Base-by-base conservation (phyloP, 768 basidiomycete species). In the Lepiota brunneoincarnata region DNA sequence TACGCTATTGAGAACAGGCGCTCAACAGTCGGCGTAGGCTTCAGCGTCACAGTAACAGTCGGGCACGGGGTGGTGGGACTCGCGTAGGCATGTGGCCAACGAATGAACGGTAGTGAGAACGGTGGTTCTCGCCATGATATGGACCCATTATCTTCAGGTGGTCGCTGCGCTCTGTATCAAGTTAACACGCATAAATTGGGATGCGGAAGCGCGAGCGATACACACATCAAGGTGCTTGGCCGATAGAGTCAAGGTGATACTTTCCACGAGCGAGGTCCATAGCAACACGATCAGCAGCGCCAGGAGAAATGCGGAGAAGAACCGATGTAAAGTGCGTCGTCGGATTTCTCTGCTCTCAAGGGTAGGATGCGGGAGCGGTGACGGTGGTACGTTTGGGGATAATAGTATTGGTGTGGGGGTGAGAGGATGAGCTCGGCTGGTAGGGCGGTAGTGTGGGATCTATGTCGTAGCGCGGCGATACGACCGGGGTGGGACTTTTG, bases 231-330 rank as follows among this genome's bases (percentile, higher is more conserved):
- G 7, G 31, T 31, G 11, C 7, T 10, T 31, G 3, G 12, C 11
- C 10, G 18, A 23, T n/a, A 26, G 18, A 42, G 21, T 31, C 31
- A 36, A 61, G 17, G 3, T 58, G 6, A 64, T 12, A 14, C 48
- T 62, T 10, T 63, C 59, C 17, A 66, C 15, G 48, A 66, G 58
- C 20, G 59, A 35, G 0, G 56, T 53, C 65, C 65, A 66, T 7
- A 66, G 18, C 23, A 62, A 11, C 21, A 65, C 39, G 15, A 63
- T 48, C 4, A 65, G 20, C 17, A 58, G 15, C 3, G 67, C 64
- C n/a, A 64, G 20, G 1, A 41, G 11, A 21, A 59, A 63, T 1
- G 67, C 58, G 6, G 39, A 55, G 6, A 58, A 5, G 34, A 68
- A 65, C 4, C 67, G 61, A 26, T 48, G 38, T 0, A 59, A 36